phyloP scores from a whole-genome alignment of 1,284 basidiomycete genomes.

The Malassezia pachydermatis region DNA sequence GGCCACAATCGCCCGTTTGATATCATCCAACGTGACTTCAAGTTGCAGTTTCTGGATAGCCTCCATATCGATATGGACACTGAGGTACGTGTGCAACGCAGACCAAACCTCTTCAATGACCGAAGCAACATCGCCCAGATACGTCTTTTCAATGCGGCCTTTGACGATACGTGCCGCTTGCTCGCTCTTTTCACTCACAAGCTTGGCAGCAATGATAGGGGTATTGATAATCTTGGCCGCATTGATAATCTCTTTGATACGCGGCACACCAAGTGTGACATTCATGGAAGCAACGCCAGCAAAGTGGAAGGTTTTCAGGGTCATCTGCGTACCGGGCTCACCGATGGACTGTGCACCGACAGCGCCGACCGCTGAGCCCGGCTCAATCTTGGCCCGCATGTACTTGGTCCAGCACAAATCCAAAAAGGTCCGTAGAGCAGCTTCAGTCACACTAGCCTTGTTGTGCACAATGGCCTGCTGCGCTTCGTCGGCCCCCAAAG shows the following conservation, averaged over 20 bases:
- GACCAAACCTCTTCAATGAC: slow-evolving; percentile 95
- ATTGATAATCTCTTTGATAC: slow-evolving; percentile 99
- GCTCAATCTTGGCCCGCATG: slow-evolving; percentile 46
- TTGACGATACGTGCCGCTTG: slow-evolving; percentile 95
- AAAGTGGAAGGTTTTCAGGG: slow-evolving; percentile 99
- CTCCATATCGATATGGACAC: slow-evolving; percentile 80
- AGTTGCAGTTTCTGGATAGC: slow-evolving; percentile 86
- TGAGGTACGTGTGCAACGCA: slow-evolving; percentile 79
- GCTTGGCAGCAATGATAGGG: slow-evolving; percentile 91
- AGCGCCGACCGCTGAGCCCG: slow-evolving; percentile 71
- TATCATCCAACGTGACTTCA: slow-evolving; percentile 81
- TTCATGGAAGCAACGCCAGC: slow-evolving; percentile 99
- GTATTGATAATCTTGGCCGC: slow-evolving; percentile 93
- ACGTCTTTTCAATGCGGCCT: slow-evolving; percentile 87
- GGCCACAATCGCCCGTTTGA: slow-evolving; percentile 79
- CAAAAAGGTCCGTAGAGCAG: slow-evolving; percentile 70
- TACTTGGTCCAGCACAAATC: slow-evolving; percentile 69
- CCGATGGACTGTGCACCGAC: slow-evolving; percentile 98
- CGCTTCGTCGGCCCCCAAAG: slow-evolving; percentile 61
- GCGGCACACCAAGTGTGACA: slow-evolving; percentile 95
- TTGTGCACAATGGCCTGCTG: slow-evolving; percentile 64
- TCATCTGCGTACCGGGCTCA: slow-evolving; percentile 99
- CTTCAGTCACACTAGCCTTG: slow-evolving; percentile 74
- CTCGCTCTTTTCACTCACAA: slow-evolving; percentile 61
- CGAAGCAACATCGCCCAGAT: slow-evolving; percentile 82